phyloP scores from a whole-genome alignment of 768 basidiomycete species.

The Tulasnella sp. region DNA sequence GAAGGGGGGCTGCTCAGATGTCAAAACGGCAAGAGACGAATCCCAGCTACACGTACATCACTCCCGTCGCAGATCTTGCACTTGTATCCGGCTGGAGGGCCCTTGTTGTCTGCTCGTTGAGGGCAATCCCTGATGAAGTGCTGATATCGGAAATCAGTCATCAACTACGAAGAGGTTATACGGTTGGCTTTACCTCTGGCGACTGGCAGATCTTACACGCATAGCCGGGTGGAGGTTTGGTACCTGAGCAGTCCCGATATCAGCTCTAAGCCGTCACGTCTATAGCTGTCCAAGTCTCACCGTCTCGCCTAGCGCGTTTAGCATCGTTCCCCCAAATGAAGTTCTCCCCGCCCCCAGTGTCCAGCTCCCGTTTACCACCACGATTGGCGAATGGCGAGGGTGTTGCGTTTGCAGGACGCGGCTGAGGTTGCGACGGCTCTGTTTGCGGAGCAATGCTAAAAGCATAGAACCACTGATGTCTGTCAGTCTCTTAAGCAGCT shows the following conservation, averaged over 20 bases:
- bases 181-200: slow-evolving; percentile 10
- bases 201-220: slow-evolving; percentile 23
- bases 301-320: slow-evolving; percentile 29
- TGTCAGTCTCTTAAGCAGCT: slow-evolving; percentile 2
- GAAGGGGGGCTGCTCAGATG: slow-evolving; percentile 10
- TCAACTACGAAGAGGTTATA: neutral
- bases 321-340: slow-evolving; percentile 29
- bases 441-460: slow-evolving; percentile 66
- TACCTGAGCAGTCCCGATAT: neutral
- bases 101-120: slow-evolving; percentile 2
- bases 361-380: slow-evolving; percentile 25
- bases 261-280: neutral
- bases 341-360: slow-evolving; percentile 10
- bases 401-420: slow-evolving; percentile 55
- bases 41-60: slow-evolving; percentile 43
- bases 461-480: slow-evolving; percentile 88
- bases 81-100: slow-evolving; percentile 58
- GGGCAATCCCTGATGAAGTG: slow-evolving; percentile 34
- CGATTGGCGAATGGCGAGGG: slow-evolving; percentile 27
- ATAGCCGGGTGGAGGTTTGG: neutral
- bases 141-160: neutral
- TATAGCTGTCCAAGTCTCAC: slow-evolving; percentile 8
- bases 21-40: neutral
- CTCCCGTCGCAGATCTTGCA: slow-evolving; percentile 69
- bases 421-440: slow-evolving; percentile 31